Base-by-base conservation (phyloP, 2,329 filamentous ascomycete species). In the Nigrospora osmanthi region DNA sequence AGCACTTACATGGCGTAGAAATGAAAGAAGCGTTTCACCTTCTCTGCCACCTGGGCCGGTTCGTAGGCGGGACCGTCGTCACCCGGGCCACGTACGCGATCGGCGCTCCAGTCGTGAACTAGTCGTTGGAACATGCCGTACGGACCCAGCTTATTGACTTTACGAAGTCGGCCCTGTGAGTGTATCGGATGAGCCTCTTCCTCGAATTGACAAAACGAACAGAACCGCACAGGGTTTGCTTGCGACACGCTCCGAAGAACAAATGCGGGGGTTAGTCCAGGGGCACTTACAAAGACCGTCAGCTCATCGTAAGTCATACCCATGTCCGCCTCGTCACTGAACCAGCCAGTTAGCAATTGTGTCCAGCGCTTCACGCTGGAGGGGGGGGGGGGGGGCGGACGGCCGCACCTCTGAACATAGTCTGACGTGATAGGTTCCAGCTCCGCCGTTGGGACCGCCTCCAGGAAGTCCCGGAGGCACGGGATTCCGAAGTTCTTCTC, bases 381-480 rank as follows among this genome's bases (percentile, higher is more conserved):
- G 31, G 28, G 10, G 9, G 11, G 13, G 12, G 15, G 28, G 9
- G 15, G 31, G 28, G 10, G 9, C n/a, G 13, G 12, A 28, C 55
- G 9, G 19, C 37, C 38, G 33, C 50, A 45, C 19, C 16, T 30
- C 15, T 49, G 37, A 6, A 42, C 41, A 14, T 85, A 84, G 14
- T 69, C 70, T 2, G 74, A 70, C 0, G 81, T 83, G 39, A 86
- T 78, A 9, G 85, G 85, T 53, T 85, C 77, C 6, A 78, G 67
- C 57, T 83, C 81, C 4, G 80, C 80, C 0, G 79, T 82, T 4
- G 80, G 80, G 0, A 70, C 67, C 0, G 81, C 83, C 12, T 71
- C 68, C 35, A 89, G 62, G 65, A 89, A 90, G 11, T 78, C 72
- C 11, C 78, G 62, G 2, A 89, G 72, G 43, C 85, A 77, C 0